Evolutionary conservation across 2,329 filamentous ascomycete species (phyloP).

Genomic region (Sclerotinia borealis): DNA sequence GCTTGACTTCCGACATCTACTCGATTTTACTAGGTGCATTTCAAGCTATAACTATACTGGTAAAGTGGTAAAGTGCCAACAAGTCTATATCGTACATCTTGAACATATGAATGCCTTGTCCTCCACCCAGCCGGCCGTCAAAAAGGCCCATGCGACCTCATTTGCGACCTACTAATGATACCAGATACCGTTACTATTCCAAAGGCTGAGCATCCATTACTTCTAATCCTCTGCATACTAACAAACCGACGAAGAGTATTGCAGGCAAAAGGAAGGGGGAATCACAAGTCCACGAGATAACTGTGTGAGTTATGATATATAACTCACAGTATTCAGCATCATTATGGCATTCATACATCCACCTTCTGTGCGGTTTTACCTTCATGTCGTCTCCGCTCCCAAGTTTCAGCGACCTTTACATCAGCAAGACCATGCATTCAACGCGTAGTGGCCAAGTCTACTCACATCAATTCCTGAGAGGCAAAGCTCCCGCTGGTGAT

Average conservation of each 20-base stretch:
- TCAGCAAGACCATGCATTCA: conserved; percentile 27
- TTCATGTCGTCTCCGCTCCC: conserved; percentile 30
- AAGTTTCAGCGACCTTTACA: conserved; percentile 29
- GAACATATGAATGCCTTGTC: conserved; percentile 12
- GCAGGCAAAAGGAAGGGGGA: conserved; percentile 22
- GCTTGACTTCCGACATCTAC: background rate
- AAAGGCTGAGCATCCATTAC: conserved; percentile 24
- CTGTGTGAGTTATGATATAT: no score
- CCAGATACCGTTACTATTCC: conserved; percentile 18
- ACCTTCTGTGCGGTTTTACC: conserved; percentile 13
- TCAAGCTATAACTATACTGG: background rate
- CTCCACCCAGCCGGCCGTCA: conserved; percentile 23
- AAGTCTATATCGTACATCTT: background rate
- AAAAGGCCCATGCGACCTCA: conserved; percentile 17
- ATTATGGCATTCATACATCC: conserved; percentile 19
- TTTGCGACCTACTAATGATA: conserved; percentile 14
- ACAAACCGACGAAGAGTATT: conserved; percentile 16
- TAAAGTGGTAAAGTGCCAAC: background rate
- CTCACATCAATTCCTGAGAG: conserved; percentile 15
- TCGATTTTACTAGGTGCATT: background rate
- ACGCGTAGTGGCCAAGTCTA: conserved; percentile 16
- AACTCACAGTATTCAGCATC: conserved; percentile 23
- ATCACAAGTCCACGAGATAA: conserved; percentile 8
- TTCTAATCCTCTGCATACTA: conserved; percentile 21
- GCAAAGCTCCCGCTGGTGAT: conserved; percentile 18